Evolutionary conservation across 1,284 basidiomycete species (phyloP), one percentile per base, ranked within the genome.

Genomic region (Rhodotorula mucilaginosa): DNA sequence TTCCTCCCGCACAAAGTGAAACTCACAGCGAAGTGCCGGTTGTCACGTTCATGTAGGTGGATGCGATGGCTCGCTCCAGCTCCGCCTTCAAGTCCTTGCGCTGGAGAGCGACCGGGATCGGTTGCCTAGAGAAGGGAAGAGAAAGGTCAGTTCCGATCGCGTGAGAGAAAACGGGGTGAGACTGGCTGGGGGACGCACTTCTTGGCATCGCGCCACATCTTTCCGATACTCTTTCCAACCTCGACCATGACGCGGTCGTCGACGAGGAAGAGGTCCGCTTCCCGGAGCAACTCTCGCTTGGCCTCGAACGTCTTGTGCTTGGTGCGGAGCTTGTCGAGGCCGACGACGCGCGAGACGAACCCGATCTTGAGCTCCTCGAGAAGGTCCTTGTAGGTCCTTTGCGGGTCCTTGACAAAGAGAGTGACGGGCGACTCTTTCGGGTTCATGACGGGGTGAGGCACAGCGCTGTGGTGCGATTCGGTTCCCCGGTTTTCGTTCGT

Each of bases 241-340:
- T 93, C 82, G n/a, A 90, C 89, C 34, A 97, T 84, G 52, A 99
- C 86, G 52, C 94, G 85, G 75, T 96, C 91, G 82, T 99, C 96
- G 29, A 92, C 93, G 49, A 99, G 85, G 83, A 98, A 99, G 73
- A 98, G 79, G 10, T 89, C 93, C 78, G 97, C 91, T 80, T 96
- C 93, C 79, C 90, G 89, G 77, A 96, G 83, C 49, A 99, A 82
- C 80, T 90, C 84, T 59, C 95, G 83, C 58, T 94, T 85, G 2
- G 94, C 93, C 80, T 98, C 96, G 79, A 88, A 98, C 19, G 92
- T 88, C 83, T 91, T 93, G 84, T 92, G 95, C 83, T 96, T 96
- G 49, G 91, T 92, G 83, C 90, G 92, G 72, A 95, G 85, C 82
- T 95, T 95, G 72, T 86, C 85, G 65, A 97, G 84, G 29, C 93